A percentile compares a stretch with the other conserved stretches of the same genome.
Conservation (phyloP, 805 yeast species). For the Wickerhamomyces alni region DNA sequence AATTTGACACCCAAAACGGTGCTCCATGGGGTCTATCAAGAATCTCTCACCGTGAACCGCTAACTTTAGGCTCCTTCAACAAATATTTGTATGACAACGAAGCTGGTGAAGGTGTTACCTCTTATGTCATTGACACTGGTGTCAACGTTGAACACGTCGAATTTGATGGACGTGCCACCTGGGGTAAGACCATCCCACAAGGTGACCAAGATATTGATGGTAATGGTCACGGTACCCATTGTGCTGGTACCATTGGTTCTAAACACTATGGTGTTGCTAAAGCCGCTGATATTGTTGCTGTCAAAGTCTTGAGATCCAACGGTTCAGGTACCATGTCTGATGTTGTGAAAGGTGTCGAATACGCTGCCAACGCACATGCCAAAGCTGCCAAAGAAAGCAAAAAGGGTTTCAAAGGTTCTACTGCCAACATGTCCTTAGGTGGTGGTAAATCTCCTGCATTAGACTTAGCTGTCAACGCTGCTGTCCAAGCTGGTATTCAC, state of each 20-base stretch:
- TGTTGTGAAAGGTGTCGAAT: conserved; percentile 80
- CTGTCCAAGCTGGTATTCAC: conserved; percentile 81
- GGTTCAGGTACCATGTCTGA: conserved; percentile 84
- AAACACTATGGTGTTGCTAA: conserved; percentile 79
- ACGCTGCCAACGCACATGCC: conserved; percentile 67
- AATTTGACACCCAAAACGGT: conserved; percentile 65
- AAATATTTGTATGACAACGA: conserved; percentile 66
- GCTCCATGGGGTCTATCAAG: conserved; percentile 96
- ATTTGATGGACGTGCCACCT: conserved; percentile 75
- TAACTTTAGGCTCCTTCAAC: conserved; percentile 63
- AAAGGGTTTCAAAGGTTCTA: conserved; percentile 75
- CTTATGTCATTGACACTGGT: conserved; percentile 90
- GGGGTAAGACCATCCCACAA: conserved; percentile 80
- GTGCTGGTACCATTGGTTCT: conserved; percentile 94
- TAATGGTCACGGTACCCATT: conserved; percentile 94
- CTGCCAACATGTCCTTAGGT: conserved; percentile 91
- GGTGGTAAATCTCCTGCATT: conserved; percentile 88
- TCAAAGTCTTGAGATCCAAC: conserved; percentile 74
- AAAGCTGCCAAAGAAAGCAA: conserved; percentile 44
- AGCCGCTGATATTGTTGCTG: conserved; percentile 71
- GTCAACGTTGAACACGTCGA: conserved; percentile 68
- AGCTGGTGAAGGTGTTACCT: conserved; percentile 79
- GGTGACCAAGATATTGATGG: conserved; percentile 73
- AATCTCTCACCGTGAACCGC: conserved; percentile 73
- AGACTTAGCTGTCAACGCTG: conserved; percentile 85